Conservation (phyloP, 2,329 filamentous ascomycete genomes). For the Cladorrhinum sp. region DNA sequence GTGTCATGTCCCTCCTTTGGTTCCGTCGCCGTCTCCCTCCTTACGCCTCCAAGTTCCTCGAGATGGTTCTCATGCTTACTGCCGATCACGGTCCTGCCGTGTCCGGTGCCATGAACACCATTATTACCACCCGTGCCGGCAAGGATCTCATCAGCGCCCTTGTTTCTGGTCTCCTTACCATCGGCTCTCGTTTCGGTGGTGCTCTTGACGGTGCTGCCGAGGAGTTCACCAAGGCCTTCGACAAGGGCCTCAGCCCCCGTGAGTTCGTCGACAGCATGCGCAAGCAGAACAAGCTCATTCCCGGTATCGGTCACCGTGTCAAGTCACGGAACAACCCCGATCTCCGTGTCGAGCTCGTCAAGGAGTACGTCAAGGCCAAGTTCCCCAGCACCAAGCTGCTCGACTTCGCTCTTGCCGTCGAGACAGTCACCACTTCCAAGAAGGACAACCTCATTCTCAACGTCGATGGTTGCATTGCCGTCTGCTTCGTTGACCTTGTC, state of each 20-base stretch:
- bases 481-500: conserved; percentile 97
- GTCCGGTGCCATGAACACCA: conserved; percentile 99
- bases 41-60: conserved; percentile 97
- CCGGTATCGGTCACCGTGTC: conserved; percentile 98
- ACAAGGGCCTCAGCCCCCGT: conserved; percentile 96
- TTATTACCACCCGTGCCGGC: conserved; percentile 98
- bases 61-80: conserved; percentile 99
- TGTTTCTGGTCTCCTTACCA: conserved; percentile 94
- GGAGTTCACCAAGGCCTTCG: conserved; percentile 97
- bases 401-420: conserved; percentile 96
- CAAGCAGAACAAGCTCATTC: conserved; percentile 99
- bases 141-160: conserved; percentile 97
- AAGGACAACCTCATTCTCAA: conserved; percentile 99
- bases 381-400: conserved; percentile 98
- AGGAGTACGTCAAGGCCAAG: conserved; percentile 96
- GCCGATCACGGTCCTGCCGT: conserved; percentile 98
- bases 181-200: conserved; percentile 97
- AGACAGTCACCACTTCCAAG: conserved; percentile 98
- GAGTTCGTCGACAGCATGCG: conserved; percentile 99
- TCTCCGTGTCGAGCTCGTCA: conserved; percentile 98
- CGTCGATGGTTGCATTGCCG: conserved; percentile 95
- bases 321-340: conserved; percentile 99
- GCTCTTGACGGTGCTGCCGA: conserved; percentile 95
- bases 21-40: conserved; percentile 96
- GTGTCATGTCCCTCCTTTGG: conserved; percentile 99